Conservation (phyloP, 371 early-diverging fungal genomes). For the Mucor indicus region DNA sequence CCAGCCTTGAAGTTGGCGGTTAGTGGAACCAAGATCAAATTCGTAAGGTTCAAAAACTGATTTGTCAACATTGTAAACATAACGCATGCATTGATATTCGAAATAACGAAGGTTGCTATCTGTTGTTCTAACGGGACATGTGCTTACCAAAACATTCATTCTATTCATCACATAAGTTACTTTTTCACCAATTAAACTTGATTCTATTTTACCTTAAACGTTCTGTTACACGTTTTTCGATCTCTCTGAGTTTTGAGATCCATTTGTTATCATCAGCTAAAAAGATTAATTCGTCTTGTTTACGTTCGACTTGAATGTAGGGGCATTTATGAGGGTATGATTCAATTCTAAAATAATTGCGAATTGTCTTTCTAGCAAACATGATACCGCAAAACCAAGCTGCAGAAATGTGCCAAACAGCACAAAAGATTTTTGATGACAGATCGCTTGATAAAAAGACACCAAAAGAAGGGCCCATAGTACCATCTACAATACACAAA, state of each 20-base stretch:
- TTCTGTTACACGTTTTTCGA: constrained; percentile 17
- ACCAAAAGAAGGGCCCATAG: constrained; percentile 29
- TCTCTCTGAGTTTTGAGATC: constrained; percentile 30
- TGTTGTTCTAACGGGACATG: constrained; percentile 42
- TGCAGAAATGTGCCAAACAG: constrained; percentile 64
- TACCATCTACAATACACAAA: constrained; percentile 28
- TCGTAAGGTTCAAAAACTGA: constrained; percentile 51
- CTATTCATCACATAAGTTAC: constrained; percentile 3
- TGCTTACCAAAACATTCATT: constrained; percentile 35
- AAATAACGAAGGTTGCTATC: constrained; percentile 55
- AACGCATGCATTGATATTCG: constrained; percentile 73
- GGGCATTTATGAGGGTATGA: constrained; percentile 42
- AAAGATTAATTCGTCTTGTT: constrained; percentile 47
- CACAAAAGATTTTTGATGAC: constrained; percentile 56
- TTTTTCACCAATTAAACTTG: background rate
- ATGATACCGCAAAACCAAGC: constrained; percentile 60
- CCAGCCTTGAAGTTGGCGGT: constrained; percentile 44
- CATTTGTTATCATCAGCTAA: constrained; percentile 43
- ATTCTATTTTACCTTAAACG: constrained; percentile 7
- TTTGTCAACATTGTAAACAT: constrained; percentile 50
- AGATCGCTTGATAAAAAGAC: constrained; percentile 54
- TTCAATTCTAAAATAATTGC: constrained; percentile 63
- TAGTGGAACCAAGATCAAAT: constrained; percentile 51
- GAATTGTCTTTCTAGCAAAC: constrained; percentile 31
- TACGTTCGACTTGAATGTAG: constrained; percentile 64